Evolutionary conservation across 1,284 basidiomycete genomes (phyloP), one percentile per base, ranked within the genome.

Genomic region (Ustilago sp.): DNA sequence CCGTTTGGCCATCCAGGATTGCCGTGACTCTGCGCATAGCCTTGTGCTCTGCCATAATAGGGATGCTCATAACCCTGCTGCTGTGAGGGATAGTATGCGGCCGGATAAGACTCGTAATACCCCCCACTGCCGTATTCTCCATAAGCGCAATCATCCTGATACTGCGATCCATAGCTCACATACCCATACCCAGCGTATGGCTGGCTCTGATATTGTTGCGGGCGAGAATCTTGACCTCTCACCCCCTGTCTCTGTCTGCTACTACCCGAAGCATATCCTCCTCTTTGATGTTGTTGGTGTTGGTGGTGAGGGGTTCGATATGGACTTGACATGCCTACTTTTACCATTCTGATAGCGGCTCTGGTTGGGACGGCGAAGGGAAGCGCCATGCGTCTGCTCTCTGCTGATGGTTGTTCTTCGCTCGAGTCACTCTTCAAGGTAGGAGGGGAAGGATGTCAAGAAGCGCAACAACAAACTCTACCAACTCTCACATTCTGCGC

Each of bases 281-380:
- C 48, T 13, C 48, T 28, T 28, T 28, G 23, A 28, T 28, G 23
- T 28, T 28, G 23, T 28, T 28, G 23, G 2, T 28, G 23, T 28
- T 28, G 28, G 53, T 68, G 51, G 17, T 43, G 64, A 2, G 65
- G 59, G 36, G 45, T 48, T 8, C 59, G 59, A 39, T 61, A 61
- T 17, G 64, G 59, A 8, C 45, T 54, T 15, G 65, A 53, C 65
- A 68, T 68, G 7, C 2, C 43, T 5, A 38, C 31, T 8, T 8
- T 15, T 57, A 28, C 39, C n/a, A 1, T 35, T 32, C 11, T 9
- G 32, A 36, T 31, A 38, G 52, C 47, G 12, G 12, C 9, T 15
- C 47, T n/a, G 47, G 47, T n/a, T 28, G 23, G 23, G 23, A 28
- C 3, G 23, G 23, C 23, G 23, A 28, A 28, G 23, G 23, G 3